Base-by-base conservation (phyloP, 495 filamentous ascomycete species). In the Rostrohypoxylon terebratum region DNA sequence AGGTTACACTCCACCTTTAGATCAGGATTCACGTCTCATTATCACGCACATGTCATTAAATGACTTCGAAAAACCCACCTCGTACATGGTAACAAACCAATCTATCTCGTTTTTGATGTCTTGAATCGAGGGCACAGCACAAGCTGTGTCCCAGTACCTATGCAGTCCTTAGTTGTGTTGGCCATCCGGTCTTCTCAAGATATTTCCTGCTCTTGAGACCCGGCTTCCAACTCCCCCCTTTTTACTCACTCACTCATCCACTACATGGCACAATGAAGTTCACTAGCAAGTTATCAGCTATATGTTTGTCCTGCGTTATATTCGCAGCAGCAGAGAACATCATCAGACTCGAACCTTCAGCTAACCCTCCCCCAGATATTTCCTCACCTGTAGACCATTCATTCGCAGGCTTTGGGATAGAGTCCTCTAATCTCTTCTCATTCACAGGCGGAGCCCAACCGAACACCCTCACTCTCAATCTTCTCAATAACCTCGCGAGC, bases 381-480 rank as follows among this genome's bases (percentile, higher is more conserved):
- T 73, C 73, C 7, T 14, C 33, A 4, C 44, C 62, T 0, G 23
- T 75, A 50, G 65, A 69, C 50, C 69, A 65, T 1, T 69, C 73
- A 0, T 83, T 80, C 53, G 80, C 80, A 18, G 81, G 81, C 21
- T 81, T 83, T 51, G 79, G 80, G 40, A 81, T 81, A 58, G 81
- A 83, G 61, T 73, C 81, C 6, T 79, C 80, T 6, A 80, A 83
- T 65, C 78, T 83, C 3, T 81, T 78, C 72, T 81, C 81, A 7
- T 83, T 79, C 61, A 78, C 74, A 20, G 80, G 81, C 16, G 54
- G 50, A n/a, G 65, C 33, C 0, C 16, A 69, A 4, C 33, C 75
- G 6, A 83, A 83, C 53, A 50, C 57, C 16, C 64, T 81, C 51
- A 80, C 78, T 2, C 45, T 79, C 9, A 77, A 78, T 38, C 71